Evolutionary conservation across 768 basidiomycete species (phyloP).

Genomic region (Astraeus odoratus): DNA sequence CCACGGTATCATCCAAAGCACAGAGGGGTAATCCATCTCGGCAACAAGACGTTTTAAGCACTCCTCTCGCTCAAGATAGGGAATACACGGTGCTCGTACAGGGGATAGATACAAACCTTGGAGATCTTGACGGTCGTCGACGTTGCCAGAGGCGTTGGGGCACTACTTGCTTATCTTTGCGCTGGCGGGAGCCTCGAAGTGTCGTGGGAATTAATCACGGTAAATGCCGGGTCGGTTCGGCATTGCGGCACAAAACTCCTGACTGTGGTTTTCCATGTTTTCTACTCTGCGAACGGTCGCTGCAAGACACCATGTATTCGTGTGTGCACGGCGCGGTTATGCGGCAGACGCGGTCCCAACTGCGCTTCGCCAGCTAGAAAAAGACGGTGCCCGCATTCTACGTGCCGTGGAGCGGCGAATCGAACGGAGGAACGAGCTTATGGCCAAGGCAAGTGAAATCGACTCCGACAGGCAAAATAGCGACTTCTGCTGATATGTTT

Average conservation of each 20-base stretch:
- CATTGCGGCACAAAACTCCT: not conserved
- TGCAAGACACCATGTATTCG: conserved; percentile 4
- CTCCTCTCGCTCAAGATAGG: not conserved
- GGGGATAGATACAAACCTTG: conserved; percentile 19
- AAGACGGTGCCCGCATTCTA: conserved; percentile 45
- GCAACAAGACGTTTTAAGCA: not conserved
- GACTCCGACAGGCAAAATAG: not conserved
- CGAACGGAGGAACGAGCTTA: conserved; percentile 39
- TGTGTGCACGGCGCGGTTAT: conserved; percentile 6
- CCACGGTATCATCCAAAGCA: conserved; percentile 11
- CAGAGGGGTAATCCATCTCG: conserved; percentile 16
- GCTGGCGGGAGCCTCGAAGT: not conserved
- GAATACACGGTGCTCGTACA: not conserved
- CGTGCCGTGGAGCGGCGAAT: conserved; percentile 48
- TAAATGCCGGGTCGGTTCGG: not conserved
- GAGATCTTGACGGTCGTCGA: conserved; percentile 8
- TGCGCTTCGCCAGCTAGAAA: conserved; percentile 25
- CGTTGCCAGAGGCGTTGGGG: conserved; percentile 13
- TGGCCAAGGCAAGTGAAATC: conserved; percentile 35
- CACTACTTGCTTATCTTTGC: conserved; percentile 1
- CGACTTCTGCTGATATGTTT: not conserved
- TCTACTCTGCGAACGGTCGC: not conserved
- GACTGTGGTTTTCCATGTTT: not conserved
- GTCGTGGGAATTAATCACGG: not conserved
- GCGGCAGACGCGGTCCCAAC: conserved; percentile 6